Conservation (phyloP, 2,329 filamentous ascomycete genomes). For the Diatrype stigma region DNA sequence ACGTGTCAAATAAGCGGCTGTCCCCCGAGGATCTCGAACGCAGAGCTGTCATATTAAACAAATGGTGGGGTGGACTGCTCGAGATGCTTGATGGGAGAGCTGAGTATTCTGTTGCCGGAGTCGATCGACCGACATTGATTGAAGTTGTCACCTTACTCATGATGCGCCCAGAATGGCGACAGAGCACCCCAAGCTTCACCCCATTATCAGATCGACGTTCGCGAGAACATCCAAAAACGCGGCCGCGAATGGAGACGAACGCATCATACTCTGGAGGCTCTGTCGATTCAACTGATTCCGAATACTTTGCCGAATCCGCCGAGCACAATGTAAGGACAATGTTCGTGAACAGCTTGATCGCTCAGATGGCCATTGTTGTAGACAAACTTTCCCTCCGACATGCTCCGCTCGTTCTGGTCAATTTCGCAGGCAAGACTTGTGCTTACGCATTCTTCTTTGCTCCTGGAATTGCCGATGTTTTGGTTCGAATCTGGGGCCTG, state of each 20-base stretch:
- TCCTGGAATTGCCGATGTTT: constrained; percentile 76
- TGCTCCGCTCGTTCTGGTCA: constrained; percentile 61
- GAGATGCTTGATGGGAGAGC: constrained; percentile 69
- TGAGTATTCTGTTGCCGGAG: constrained; percentile 70
- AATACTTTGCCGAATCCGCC: constrained; percentile 59
- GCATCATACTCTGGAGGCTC: constrained; percentile 62
- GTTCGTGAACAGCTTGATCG: constrained; percentile 75
- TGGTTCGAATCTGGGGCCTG: constrained; percentile 77
- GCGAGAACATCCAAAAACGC: constrained; percentile 40
- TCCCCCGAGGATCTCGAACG: constrained; percentile 79
- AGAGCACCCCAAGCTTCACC: constrained; percentile 63
- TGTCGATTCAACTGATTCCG: constrained; percentile 49
- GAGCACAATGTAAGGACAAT: constrained; percentile 86
- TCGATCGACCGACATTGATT: constrained; percentile 76
- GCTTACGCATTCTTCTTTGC: constrained; percentile 94
- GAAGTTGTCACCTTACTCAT: constrained; percentile 79
- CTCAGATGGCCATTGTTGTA: constrained; percentile 82
- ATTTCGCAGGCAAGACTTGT: constrained; percentile 85
- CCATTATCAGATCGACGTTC: constrained; percentile 55
- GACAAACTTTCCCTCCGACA: constrained; percentile 82
- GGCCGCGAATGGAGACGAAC: constrained; percentile 46
- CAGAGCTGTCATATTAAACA: constrained; percentile 74
- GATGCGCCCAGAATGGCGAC: constrained; percentile 84
- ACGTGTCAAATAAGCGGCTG: constrained; percentile 61
- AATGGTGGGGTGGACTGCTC: constrained; percentile 83